Base-by-base conservation (phyloP, 2,329 filamentous ascomycete genomes). In the Blumeria graminis region DNA sequence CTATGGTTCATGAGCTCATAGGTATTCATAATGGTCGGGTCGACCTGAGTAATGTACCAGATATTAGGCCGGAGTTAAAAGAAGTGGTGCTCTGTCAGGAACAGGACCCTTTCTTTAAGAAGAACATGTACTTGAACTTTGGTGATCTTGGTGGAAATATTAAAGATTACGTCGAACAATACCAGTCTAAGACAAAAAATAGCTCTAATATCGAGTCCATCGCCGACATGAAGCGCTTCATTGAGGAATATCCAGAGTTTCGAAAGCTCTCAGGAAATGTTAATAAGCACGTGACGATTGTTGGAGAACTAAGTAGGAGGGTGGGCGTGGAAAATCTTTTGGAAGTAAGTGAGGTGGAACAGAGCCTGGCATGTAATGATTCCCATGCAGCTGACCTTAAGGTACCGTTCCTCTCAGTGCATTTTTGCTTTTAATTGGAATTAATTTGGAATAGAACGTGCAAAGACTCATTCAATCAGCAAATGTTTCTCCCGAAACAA, bases 121-220 rank as follows among this genome's bases (percentile, higher is more conserved):
- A 95, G 72, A 96, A 96, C 69, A 96, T 96, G 89, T 96, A 89
- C 63, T 78, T 94, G 64, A 96, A 96, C 67, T 98, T 96, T 68
- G 89, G 90, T 56, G 89, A 96, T 62, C 75, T 98, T 6, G 89
- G 92, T 10, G 85, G 90, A 43, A 95, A 93, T 63, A 94, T 95
- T 66, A 96, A 96, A 68, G 89, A 95, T 57, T 98, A 98, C 63
- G 92, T 98, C 56, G 89, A 94, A 66, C 92, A 96, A 66, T 98
- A 96, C 65, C 92, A 96, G 64, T 87, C 85, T 11, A 95, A 94
- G 68, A 94, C 90, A n/a, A 90, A 96, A 66, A 94, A 84, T 63
- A 94, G 82, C 63, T 86, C 88, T 67, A 92, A 94, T 66, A 89
- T 98, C 59, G 92, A 98, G 66, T 95, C 90, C 14, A 96, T 98